Evolutionary conservation across 2,329 filamentous ascomycete genomes (phyloP).

Genomic region (Arthroderma sp.): DNA sequence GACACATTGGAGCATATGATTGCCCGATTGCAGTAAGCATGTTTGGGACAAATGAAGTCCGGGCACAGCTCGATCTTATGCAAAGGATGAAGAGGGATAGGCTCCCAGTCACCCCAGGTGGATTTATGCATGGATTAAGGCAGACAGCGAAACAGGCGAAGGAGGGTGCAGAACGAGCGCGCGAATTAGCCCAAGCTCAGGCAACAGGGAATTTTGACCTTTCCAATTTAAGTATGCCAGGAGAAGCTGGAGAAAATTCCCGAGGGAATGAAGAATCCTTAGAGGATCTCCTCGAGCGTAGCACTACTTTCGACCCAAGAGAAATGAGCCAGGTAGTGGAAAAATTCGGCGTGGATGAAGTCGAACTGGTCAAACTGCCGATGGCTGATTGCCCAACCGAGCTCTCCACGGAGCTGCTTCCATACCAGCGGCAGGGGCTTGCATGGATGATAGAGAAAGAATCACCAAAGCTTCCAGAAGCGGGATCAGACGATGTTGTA

Average conservation of each 20-base stretch:
- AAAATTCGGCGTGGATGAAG: conserved; percentile 57
- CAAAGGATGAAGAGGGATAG: conserved; percentile 49
- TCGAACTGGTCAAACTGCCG: conserved; percentile 56
- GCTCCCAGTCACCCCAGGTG: conserved; percentile 39
- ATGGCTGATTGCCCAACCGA: conserved; percentile 54
- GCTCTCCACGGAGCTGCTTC: conserved; percentile 55
- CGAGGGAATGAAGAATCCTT: conserved; percentile 31
- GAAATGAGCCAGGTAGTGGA: conserved; percentile 53
- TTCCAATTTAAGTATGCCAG: not conserved
- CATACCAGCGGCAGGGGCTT: conserved; percentile 67
- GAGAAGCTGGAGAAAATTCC: conserved; percentile 9
- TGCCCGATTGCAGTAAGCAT: conserved; percentile 58
- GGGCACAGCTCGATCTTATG: conserved; percentile 43
- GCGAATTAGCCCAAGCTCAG: conserved; percentile 18
- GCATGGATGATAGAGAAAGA: conserved; percentile 73
- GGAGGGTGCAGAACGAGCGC: conserved; percentile 22
- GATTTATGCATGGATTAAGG: too few species aligned
- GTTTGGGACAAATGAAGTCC: conserved; percentile 51
- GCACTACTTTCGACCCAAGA: conserved; percentile 54
- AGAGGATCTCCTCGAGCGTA: conserved; percentile 51
- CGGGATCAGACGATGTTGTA: conserved; percentile 47
- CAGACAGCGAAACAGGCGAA: conserved; percentile 39
- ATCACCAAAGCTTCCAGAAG: conserved; percentile 49
- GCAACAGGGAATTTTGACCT: not conserved
- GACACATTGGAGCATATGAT: conserved; percentile 52